These are phyloP conservation scores for Pseudogymnoascus sp. DNA, from an alignment of 2,329 filamentous ascomycete species.

Conservation along the genomic window DNA sequence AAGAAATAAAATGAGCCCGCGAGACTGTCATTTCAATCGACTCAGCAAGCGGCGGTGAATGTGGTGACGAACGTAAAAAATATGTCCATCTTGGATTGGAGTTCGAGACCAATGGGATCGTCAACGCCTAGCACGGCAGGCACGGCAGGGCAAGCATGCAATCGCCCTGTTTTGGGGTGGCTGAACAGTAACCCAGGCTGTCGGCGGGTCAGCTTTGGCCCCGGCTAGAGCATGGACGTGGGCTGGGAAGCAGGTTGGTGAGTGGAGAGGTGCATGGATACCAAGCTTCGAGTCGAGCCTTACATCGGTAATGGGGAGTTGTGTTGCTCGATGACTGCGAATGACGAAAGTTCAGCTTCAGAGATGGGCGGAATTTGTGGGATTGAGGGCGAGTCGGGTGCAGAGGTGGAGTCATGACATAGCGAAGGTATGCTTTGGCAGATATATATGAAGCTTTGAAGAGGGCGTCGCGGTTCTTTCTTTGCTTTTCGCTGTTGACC, in stretches of 20 bases:
- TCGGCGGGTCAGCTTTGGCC: background rate
- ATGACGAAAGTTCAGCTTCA: background rate
- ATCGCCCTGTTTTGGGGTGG: background rate
- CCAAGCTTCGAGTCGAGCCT: background rate
- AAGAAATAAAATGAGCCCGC: background rate
- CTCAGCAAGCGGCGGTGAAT: background rate
- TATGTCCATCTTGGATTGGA: background rate
- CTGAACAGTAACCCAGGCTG: background rate
- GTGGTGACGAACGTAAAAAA: background rate
- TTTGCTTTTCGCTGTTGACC: background rate
- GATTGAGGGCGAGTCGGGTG: background rate
- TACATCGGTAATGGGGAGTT: background rate
- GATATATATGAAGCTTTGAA: background rate
- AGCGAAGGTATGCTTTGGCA: background rate
- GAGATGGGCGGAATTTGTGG: background rate
- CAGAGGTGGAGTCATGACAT: background rate
- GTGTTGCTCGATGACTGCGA: background rate
- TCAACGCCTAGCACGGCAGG: background rate
- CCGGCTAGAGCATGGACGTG: background rate
- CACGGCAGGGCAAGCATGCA: background rate
- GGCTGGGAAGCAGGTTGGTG: background rate
- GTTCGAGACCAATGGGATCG: background rate
- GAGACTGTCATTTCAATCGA: background rate
- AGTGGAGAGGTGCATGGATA: conserved; percentile 2
- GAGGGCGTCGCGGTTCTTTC: background rate